Conservation (phyloP, 1,284 basidiomycete species). For the Marasmius oreades region DNA sequence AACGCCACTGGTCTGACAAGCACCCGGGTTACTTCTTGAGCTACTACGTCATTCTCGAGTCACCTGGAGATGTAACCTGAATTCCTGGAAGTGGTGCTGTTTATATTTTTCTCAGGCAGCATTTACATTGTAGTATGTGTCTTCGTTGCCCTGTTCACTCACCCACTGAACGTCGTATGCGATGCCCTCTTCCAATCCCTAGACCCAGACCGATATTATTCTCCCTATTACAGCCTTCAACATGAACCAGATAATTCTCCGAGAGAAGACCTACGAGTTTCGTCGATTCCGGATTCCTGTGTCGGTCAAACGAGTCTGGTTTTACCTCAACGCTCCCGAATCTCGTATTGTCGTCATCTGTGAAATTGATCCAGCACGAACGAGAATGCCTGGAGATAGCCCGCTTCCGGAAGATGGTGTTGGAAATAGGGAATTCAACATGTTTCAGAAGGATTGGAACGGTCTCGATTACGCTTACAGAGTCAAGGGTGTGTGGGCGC, state of each 20-base stretch:
- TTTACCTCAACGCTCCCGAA: constrained; percentile 17
- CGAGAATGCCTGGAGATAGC: constrained; percentile 19
- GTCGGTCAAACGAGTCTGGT: constrained; percentile 18
- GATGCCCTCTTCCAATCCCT: too few relatives aligned
- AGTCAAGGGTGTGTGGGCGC: constrained; percentile 15
- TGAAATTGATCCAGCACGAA: constrained; percentile 22
- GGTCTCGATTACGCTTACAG: constrained; percentile 25
- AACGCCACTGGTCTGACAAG: too few relatives aligned
- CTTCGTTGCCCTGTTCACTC: too few relatives aligned
- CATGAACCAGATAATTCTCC: constrained; percentile 18
- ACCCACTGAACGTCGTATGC: too few relatives aligned
- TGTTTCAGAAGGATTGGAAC: constrained; percentile 17
- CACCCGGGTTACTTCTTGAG: too few relatives aligned
- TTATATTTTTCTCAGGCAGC: background rate
- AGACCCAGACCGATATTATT: constrained; percentile 5
- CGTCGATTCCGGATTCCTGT: constrained; percentile 15
- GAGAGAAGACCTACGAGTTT: constrained; percentile 19
- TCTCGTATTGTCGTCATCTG: constrained; percentile 21
- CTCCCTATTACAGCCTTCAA: constrained; percentile 18
- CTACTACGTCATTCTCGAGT: too few relatives aligned
- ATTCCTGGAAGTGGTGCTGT: background rate
- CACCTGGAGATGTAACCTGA: too few relatives aligned
- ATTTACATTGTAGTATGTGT: background rate
- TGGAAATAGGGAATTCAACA: constrained; percentile 17
- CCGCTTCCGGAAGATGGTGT: constrained; percentile 19